Conservation (phyloP, 768 basidiomycete species). For the Russula dissimulans region DNA sequence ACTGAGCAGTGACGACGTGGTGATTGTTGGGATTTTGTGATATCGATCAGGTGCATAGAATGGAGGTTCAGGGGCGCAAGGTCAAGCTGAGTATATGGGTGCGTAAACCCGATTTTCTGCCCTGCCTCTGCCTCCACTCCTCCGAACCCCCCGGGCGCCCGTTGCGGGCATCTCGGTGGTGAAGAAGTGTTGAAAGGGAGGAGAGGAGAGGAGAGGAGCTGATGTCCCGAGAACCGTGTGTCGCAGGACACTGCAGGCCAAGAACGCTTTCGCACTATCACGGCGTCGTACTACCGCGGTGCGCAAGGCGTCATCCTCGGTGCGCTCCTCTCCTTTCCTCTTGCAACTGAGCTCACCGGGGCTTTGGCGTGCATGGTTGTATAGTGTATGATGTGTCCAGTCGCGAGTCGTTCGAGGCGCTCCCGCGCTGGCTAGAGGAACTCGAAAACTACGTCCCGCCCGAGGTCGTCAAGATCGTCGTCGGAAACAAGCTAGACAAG, state of each 20-base stretch:
- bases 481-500: slow-evolving; percentile 94
- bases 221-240: too few relatives aligned
- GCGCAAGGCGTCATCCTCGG: slow-evolving; percentile 78
- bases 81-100: slow-evolving; percentile 98
- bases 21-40: background rate
- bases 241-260: slow-evolving; percentile 91
- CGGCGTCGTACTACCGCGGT: slow-evolving; percentile 89
- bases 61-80: slow-evolving; percentile 73
- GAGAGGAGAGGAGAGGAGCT: too few relatives aligned
- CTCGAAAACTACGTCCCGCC: slow-evolving; percentile 86
- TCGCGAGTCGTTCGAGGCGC: slow-evolving; percentile 85
- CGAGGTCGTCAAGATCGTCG: slow-evolving; percentile 87
- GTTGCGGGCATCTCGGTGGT: too few relatives aligned
- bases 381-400: slow-evolving; percentile 93
- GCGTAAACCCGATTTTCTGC: slow-evolving; percentile 23
- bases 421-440: slow-evolving; percentile 89
- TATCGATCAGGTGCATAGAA: slow-evolving; percentile 64
- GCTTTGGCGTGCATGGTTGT: background rate
- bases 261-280: slow-evolving; percentile 93
- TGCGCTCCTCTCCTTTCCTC: slow-evolving; percentile 22
- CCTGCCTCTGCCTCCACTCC: background rate
- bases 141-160: background rate
- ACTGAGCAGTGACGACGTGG: background rate
- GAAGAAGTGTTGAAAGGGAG: too few relatives aligned
- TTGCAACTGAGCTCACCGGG: background rate